Evolutionary conservation across 495 filamentous ascomycete genomes (phyloP).

Genomic region (Delitschia confertaspora): DNA sequence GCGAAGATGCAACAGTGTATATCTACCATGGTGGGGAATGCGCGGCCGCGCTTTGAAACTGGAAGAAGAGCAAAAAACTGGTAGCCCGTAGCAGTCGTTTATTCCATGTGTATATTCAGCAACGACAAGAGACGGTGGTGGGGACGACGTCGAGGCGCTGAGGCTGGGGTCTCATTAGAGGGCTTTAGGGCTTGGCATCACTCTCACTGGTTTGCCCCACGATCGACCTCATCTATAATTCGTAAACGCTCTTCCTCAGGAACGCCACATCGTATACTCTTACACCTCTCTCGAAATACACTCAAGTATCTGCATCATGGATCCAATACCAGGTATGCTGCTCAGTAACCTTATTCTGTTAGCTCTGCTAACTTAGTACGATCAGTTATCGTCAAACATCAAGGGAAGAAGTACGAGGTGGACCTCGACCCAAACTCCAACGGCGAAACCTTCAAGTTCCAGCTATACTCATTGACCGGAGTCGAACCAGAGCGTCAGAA

Average conservation of each 20-base stretch:
- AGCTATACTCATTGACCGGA: conserved; percentile 87
- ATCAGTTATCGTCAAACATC: conserved; percentile 85
- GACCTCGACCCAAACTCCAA: conserved; percentile 76
- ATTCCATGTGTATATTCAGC: conserved; percentile 16
- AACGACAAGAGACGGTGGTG: conserved; percentile 8
- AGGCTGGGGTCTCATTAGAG: not conserved
- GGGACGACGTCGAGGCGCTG: conserved; percentile 1
- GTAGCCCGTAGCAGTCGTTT: not conserved
- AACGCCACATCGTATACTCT: not conserved
- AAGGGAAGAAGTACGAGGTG: conserved; percentile 87
- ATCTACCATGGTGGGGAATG: conserved; percentile 16
- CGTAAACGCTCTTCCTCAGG: not conserved
- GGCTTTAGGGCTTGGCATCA: conserved; percentile 6
- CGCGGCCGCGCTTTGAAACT: not conserved
- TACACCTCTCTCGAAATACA: not conserved
- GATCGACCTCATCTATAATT: not conserved
- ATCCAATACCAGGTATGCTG: conserved; percentile 28
- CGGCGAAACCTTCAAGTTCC: conserved; percentile 90
- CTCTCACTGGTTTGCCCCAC: conserved; percentile 12
- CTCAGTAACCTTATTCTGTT: not conserved
- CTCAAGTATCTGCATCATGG: conserved; percentile 24
- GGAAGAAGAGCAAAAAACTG: not conserved
- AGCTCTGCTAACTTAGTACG: conserved; percentile 11
- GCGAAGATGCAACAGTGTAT: not conserved
- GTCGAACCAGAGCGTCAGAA: conserved; percentile 96